These are phyloP conservation scores for Carex pumila DNA, from an alignment of 176 grass and related monocot genomes.

Conservation along the genomic window DNA sequence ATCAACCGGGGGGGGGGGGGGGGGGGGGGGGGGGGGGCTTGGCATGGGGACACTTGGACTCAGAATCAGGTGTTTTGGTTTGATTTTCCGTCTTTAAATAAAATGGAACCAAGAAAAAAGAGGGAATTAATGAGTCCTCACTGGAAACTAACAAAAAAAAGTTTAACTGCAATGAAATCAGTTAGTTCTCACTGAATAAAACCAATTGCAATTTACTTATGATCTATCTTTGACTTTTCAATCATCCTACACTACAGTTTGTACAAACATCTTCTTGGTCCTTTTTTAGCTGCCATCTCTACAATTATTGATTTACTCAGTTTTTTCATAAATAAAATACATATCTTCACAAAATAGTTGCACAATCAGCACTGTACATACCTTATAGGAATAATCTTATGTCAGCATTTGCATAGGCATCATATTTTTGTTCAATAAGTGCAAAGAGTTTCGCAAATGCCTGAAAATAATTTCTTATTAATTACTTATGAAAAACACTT, in stretches of 20 bases:
- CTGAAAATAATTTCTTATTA: constrained; percentile 22
- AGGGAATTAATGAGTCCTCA: too few species aligned
- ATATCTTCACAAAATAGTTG: neutral
- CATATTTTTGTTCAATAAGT: constrained; percentile 67
- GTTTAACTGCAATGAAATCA: too few species aligned
- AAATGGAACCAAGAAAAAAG: too few species aligned
- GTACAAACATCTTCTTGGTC: constrained; percentile 63
- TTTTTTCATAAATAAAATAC: neutral
- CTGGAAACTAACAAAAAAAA: too few species aligned
- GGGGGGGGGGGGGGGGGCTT: too few species aligned
- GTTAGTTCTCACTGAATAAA: too few species aligned
- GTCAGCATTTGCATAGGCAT: constrained; percentile 87
- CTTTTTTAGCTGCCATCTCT: constrained; percentile 75
- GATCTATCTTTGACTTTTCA: too few species aligned
- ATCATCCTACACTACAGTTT: neutral
- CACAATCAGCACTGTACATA: constrained; percentile 21
- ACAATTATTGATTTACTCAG: constrained; percentile 23
- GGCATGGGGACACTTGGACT: too few species aligned
- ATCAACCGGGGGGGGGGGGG: too few species aligned
- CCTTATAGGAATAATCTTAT: constrained; percentile 77
- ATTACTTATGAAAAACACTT: neutral
- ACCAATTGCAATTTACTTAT: too few species aligned
- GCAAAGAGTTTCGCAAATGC: constrained; percentile 79
- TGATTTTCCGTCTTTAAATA: too few species aligned
- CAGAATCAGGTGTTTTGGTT: too few species aligned